phyloP scores from a whole-genome alignment of 805 yeast species.

The Saturnispora sekii region DNA sequence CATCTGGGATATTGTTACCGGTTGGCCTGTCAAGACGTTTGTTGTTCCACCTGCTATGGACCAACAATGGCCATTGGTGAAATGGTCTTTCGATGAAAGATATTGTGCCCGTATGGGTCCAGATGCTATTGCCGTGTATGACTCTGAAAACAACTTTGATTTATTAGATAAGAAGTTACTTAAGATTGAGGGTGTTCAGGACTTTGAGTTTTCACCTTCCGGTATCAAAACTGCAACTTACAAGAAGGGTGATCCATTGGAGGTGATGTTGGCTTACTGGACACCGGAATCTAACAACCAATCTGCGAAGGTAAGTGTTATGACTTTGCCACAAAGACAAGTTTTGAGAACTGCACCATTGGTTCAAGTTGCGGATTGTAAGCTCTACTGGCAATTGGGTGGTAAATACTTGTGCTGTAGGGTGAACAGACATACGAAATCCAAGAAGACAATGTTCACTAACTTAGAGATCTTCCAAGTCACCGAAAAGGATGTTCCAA shows the following conservation, averaged over 20 bases:
- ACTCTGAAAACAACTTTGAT: constrained; percentile 58
- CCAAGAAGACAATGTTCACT: constrained; percentile 84
- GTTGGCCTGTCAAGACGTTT: constrained; percentile 80
- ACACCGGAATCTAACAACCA: constrained; percentile 87
- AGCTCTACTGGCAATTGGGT: constrained; percentile 88
- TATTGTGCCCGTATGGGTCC: constrained; percentile 95
- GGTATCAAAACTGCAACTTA: constrained; percentile 58
- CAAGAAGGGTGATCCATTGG: constrained; percentile 39
- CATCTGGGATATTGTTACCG: constrained; percentile 83
- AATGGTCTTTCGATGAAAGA: constrained; percentile 89
- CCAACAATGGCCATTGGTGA: constrained; percentile 88
- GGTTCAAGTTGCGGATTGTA: constrained; percentile 88
- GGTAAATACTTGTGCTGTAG: constrained; percentile 81
- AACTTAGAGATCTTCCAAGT: constrained; percentile 87
- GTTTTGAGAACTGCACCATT: constrained; percentile 84
- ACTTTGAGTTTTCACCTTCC: constrained; percentile 93
- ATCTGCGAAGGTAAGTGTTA: constrained; percentile 87
- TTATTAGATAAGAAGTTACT: constrained; percentile 79
- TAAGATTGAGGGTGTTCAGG: constrained; percentile 75
- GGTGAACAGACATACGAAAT: constrained; percentile 94
- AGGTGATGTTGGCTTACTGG: constrained; percentile 83
- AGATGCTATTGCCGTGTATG: constrained; percentile 85
- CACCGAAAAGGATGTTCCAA: constrained; percentile 84
- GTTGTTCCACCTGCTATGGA: constrained; percentile 73
- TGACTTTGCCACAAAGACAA: constrained; percentile 77